A percentile compares a stretch with the other conserved stretches of the same genome.
Conservation (phyloP, 1,139 yeast species). For the Suhomyces terraborum region DNA sequence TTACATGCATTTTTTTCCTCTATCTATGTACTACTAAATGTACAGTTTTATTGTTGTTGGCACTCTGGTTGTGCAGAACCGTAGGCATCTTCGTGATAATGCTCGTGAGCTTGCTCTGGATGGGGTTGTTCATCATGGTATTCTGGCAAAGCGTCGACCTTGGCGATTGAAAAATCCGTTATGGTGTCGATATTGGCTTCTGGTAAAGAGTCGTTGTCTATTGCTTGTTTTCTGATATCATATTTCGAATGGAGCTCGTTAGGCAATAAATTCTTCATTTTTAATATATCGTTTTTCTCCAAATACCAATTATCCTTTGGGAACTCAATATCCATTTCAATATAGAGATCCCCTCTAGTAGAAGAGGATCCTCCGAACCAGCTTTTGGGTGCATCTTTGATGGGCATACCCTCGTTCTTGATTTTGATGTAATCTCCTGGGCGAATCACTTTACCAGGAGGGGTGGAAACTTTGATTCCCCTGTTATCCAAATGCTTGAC, state of each 20-base stretch:
- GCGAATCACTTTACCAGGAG: conserved; percentile 74
- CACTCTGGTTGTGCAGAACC: conserved; percentile 43
- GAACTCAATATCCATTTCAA: conserved; percentile 72
- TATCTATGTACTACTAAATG: conserved; percentile 7
- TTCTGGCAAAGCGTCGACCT: conserved; percentile 36
- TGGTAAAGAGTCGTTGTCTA: conserved; percentile 30
- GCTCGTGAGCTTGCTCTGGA: conserved; percentile 20
- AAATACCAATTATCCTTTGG: conserved; percentile 82
- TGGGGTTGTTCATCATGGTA: conserved; percentile 29
- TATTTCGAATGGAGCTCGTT: conserved; percentile 30
- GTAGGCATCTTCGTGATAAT: conserved; percentile 16
- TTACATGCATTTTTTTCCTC: conserved; percentile 12
- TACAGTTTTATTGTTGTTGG: conserved; percentile 37
- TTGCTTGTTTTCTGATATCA: conserved; percentile 26
- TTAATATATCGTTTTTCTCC: conserved; percentile 61
- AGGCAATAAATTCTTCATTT: conserved; percentile 59
- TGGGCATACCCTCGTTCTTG: conserved; percentile 86
- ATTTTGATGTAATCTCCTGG: conserved; percentile 76
- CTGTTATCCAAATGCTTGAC: conserved; percentile 84
- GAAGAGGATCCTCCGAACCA: conserved; percentile 35
- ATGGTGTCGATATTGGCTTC: conserved; percentile 45
- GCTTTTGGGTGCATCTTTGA: conserved; percentile 33
- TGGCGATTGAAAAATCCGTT: conserved; percentile 42
- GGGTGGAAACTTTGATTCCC: conserved; percentile 61
- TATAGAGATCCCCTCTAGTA: conserved; percentile 70